These are phyloP conservation scores for Fusarium gaditjirri DNA, from an alignment of 2,329 filamentous ascomycete genomes.

Conservation along the genomic window DNA sequence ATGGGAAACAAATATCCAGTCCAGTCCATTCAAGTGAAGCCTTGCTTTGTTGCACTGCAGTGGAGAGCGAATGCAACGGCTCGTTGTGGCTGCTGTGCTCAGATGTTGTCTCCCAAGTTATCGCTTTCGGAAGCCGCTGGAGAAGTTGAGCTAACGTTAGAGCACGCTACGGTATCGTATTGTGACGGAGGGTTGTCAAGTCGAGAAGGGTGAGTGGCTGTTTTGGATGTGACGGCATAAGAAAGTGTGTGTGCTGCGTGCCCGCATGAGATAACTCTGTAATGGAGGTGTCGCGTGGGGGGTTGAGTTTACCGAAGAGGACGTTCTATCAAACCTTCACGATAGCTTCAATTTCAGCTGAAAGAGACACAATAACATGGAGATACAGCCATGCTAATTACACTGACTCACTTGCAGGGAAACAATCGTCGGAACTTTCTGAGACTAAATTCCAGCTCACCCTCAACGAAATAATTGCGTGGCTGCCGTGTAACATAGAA, in stretches of 20 bases:
- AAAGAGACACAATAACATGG: neutral
- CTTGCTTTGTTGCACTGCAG: constrained; percentile 12
- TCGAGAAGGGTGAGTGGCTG: constrained; percentile 22
- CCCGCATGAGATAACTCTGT: constrained; percentile 14
- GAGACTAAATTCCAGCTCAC: constrained; percentile 16
- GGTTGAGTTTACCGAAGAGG: neutral
- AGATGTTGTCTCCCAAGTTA: constrained; percentile 28
- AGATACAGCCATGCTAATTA: neutral
- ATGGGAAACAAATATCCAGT: neutral
- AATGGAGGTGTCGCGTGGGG: constrained; percentile 23
- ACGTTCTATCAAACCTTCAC: constrained; percentile 12
- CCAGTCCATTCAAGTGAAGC: constrained; percentile 3
- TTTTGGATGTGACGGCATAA: constrained; percentile 29
- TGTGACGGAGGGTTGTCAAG: constrained; percentile 14
- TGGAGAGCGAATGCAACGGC: constrained; percentile 28
- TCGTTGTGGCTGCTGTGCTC: constrained; percentile 30
- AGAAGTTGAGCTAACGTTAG: neutral
- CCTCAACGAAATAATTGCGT: constrained; percentile 20
- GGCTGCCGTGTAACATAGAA: constrained; percentile 23
- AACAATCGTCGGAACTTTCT: neutral
- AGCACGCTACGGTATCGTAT: constrained; percentile 5
- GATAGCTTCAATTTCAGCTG: constrained; percentile 15
- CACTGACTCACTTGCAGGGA: neutral
- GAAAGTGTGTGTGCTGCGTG: constrained; percentile 13
- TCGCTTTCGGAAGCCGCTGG: constrained; percentile 27